A percentile compares a stretch with the other conserved stretches of the same genome.
Evolutionary conservation across 352 stramenopile genomes (phyloP).

Genomic region (Aphanomyces stellatus): DNA sequence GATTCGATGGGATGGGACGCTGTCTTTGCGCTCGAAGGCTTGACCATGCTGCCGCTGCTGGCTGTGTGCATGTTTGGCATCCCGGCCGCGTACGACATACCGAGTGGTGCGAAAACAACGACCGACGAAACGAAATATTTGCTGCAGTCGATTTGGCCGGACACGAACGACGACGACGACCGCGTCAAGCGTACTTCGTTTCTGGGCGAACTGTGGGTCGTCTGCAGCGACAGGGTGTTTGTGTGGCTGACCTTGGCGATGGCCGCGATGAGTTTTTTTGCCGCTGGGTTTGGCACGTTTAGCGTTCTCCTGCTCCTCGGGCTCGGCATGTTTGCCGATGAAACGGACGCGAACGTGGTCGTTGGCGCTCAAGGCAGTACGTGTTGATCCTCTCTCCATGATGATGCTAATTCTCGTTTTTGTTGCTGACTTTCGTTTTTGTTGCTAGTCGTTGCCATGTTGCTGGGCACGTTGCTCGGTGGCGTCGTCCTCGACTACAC

Average conservation of each 20-base stretch:
- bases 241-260: background rate
- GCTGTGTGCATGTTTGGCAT: background rate
- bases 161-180: background rate
- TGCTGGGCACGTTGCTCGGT: conserved; percentile 83
- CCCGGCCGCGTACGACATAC: background rate
- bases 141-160: background rate
- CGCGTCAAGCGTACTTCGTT: background rate
- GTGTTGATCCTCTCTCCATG: background rate
- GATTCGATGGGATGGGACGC: background rate
- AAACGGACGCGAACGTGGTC: background rate
- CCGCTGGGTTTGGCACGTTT: background rate
- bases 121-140: background rate
- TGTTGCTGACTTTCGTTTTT: conserved; percentile 27
- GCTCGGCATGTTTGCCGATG: background rate
- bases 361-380: background rate
- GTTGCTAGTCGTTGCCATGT: conserved; percentile 74
- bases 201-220: background rate
- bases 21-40: background rate
- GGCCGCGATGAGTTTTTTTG: background rate
- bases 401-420: no score
- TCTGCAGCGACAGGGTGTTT: background rate
- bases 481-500: conserved; percentile 65
- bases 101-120: background rate
- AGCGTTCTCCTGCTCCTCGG: background rate
- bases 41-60: background rate